phyloP scores from a whole-genome alignment of 169 alveolate species.

The Eimeria sp. region DNA sequence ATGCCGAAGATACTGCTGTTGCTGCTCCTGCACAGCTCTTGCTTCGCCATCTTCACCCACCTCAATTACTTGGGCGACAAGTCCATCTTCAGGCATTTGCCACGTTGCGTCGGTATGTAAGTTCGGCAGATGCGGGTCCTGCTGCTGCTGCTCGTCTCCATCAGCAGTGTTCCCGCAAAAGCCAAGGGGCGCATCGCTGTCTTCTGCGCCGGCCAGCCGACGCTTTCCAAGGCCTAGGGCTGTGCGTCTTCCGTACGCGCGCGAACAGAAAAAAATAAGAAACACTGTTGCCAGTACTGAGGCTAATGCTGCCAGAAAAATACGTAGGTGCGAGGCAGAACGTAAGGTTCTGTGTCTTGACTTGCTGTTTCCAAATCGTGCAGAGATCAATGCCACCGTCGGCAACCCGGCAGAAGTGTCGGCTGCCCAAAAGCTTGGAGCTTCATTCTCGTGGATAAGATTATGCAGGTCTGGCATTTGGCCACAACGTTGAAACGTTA shows the following conservation, averaged over 20 bases:
- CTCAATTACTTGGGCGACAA: too few species aligned
- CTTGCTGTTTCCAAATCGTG: neutral
- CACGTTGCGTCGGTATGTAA: too few species aligned
- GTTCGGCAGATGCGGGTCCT: too few species aligned
- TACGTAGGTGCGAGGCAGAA: neutral
- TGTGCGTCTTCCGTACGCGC: neutral
- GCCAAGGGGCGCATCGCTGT: neutral
- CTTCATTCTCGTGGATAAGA: too few species aligned
- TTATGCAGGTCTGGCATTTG: neutral
- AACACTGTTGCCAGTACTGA: neutral
- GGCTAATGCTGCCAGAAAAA: neutral
- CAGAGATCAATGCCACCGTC: neutral
- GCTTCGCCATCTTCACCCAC: too few species aligned
- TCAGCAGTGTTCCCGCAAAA: too few species aligned
- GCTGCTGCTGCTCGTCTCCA: too few species aligned
- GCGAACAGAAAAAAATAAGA: neutral
- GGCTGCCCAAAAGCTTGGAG: neutral
- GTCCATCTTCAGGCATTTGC: too few species aligned
- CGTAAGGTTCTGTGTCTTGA: neutral
- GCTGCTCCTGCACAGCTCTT: too few species aligned
- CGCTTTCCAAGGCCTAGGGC: neutral
- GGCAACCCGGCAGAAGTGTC: neutral
- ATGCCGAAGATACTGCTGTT: too few species aligned
- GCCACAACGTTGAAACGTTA: neutral
- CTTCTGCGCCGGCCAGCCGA: neutral